Percentiles rank a stretch among this genome's conserved stretches.
These are phyloP conservation scores for Casaregolazyma lundiana DNA, from an alignment of 1,139 yeast species.

Conservation along the genomic window DNA sequence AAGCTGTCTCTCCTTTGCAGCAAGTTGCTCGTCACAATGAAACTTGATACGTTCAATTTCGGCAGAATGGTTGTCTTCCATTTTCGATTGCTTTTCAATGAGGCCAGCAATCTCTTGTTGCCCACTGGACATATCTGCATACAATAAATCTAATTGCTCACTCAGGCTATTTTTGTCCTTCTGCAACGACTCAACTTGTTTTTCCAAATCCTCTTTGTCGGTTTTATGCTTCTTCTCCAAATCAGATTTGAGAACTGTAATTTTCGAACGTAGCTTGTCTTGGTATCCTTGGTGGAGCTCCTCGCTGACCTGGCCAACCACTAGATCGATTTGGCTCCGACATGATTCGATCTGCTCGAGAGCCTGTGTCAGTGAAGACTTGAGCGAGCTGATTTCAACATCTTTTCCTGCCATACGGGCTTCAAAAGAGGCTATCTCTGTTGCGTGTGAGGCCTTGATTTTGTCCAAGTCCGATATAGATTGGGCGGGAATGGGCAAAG, in stretches of 20 bases:
- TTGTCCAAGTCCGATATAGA: conserved; percentile 8
- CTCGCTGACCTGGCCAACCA: conserved; percentile 56
- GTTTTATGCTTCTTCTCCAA: conserved; percentile 17
- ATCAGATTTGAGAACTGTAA: conserved; percentile 27
- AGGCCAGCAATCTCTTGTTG: background rate
- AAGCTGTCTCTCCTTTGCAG: conserved; percentile 5
- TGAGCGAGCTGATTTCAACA: conserved; percentile 23
- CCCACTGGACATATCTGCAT: background rate
- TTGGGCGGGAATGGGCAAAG: conserved; percentile 3
- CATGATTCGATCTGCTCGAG: conserved; percentile 34
- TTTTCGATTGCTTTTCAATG: background rate
- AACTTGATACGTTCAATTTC: background rate
- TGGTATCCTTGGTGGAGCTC: conserved; percentile 68
- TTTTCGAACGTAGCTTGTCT: conserved; percentile 53
- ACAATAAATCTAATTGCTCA: conserved; percentile 1
- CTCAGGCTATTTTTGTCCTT: background rate
- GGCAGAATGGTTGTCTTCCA: background rate
- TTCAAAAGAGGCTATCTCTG: conserved; percentile 24
- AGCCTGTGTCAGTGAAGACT: conserved; percentile 18
- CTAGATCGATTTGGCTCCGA: conserved; percentile 40
- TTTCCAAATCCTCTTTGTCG: conserved; percentile 47
- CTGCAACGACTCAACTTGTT: conserved; percentile 38
- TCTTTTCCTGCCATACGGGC: conserved; percentile 29
- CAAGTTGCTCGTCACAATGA: background rate
- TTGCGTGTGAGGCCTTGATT: conserved; percentile 17